Evolutionary conservation across 1,139 yeast genomes (phyloP).

Genomic region (Meyerozyma athensensis): DNA sequence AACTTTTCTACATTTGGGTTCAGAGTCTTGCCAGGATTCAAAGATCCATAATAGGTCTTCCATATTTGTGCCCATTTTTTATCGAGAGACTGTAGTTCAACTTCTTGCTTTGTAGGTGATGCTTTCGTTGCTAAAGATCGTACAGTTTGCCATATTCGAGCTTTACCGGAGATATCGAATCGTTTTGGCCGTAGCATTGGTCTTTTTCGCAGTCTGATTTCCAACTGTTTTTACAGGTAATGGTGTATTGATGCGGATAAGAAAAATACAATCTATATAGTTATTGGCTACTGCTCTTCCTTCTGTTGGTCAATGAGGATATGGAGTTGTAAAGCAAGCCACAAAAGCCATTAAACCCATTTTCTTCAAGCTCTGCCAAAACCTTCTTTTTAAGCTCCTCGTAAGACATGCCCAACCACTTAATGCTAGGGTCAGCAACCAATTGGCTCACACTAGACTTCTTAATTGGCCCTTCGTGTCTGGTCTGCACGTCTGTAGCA

Average conservation of each 20-base stretch:
- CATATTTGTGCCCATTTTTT: conserved; percentile 51
- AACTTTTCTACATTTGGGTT: conserved; percentile 35
- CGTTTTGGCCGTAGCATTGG: not conserved
- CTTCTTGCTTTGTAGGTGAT: conserved; percentile 1
- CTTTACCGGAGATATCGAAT: not conserved
- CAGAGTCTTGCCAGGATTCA: conserved; percentile 39
- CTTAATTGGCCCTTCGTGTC: conserved; percentile 46
- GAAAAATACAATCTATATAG: not conserved
- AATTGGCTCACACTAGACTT: conserved; percentile 25
- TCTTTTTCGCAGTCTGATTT: not conserved
- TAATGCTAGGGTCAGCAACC: conserved; percentile 14
- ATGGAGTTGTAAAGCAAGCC: conserved; percentile 44
- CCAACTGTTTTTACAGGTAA: not conserved
- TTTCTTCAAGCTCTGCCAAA: conserved; percentile 27
- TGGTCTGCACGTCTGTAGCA: conserved; percentile 18
- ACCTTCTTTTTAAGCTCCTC: conserved; percentile 38
- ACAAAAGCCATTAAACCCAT: conserved; percentile 40
- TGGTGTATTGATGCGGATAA: not conserved
- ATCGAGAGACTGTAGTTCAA: conserved; percentile 28
- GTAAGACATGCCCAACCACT: conserved; percentile 26
- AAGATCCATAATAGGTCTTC: conserved; percentile 33
- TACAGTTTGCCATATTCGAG: not conserved
- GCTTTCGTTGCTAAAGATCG: not conserved
- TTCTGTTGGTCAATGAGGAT: conserved; percentile 32
- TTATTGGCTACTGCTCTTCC: conserved; percentile 6